These are phyloP conservation scores for Debaryomyces nepalensis DNA, from an alignment of 1,139 yeast genomes.

Conservation along the genomic window DNA sequence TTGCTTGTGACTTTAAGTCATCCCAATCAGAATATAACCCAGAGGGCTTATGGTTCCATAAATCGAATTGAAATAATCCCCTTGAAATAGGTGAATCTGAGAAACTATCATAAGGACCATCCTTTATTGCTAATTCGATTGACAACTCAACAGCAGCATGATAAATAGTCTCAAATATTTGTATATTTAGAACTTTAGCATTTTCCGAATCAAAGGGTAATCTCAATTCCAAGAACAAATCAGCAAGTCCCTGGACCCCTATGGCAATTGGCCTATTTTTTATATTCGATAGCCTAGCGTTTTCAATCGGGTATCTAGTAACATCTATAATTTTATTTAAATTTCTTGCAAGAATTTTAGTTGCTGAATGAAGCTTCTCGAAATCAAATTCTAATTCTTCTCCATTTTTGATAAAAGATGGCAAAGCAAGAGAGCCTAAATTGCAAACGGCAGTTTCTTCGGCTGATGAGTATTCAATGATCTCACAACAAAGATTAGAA, in stretches of 20 bases:
- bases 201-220: constrained; percentile 79
- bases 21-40: constrained; percentile 77
- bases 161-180: constrained; percentile 87
- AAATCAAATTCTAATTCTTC: constrained; percentile 61
- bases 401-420: constrained; percentile 46
- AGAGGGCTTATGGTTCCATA: constrained; percentile 80
- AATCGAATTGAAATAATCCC: constrained; percentile 77
- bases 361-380: constrained; percentile 67
- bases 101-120: constrained; percentile 72
- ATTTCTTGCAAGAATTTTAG: constrained; percentile 76
- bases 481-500: constrained; percentile 88
- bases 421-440: constrained; percentile 82
- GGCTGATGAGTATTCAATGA: constrained; percentile 85
- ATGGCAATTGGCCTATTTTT: constrained; percentile 85
- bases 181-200: constrained; percentile 72
- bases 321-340: constrained; percentile 79
- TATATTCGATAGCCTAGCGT: constrained; percentile 70
- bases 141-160: constrained; percentile 87
- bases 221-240: constrained; percentile 75
- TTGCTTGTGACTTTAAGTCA: constrained; percentile 60
- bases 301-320: constrained; percentile 76
- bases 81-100: constrained; percentile 83
- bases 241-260: constrained; percentile 92
- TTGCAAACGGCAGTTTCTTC: constrained; percentile 93
- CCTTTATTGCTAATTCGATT: constrained; percentile 65